A percentile compares a stretch with the other conserved stretches of the same genome.
These are phyloP conservation scores for Suhomyces kunorum DNA, from an alignment of 1,139 yeast species.

Conservation along the genomic window DNA sequence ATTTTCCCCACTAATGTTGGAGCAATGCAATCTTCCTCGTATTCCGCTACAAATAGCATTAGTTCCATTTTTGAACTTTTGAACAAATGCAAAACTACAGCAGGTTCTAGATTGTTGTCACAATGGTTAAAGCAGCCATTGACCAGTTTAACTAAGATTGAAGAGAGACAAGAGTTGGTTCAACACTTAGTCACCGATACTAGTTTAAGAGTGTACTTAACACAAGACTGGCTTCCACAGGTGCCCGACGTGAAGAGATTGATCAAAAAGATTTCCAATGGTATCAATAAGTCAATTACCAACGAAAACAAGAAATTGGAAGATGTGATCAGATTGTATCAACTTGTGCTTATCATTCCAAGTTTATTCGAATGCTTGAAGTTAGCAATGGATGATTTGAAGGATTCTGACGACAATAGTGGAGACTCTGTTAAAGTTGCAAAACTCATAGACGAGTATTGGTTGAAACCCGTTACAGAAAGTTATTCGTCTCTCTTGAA, in stretches of 20 bases:
- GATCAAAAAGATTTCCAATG: constrained; percentile 57
- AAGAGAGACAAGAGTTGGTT: constrained; percentile 71
- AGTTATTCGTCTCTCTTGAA: constrained; percentile 57
- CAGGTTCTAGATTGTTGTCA: constrained; percentile 81
- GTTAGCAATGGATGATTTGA: constrained; percentile 35
- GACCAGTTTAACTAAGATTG: constrained; percentile 59
- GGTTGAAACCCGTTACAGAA: constrained; percentile 59
- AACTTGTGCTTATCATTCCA: constrained; percentile 71
- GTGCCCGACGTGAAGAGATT: constrained; percentile 84
- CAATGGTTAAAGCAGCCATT: constrained; percentile 98
- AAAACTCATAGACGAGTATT: constrained; percentile 47
- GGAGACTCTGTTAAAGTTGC: constrained; percentile 20
- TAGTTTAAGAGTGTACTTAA: constrained; percentile 62
- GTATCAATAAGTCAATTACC: constrained; percentile 39
- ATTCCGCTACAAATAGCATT: constrained; percentile 19
- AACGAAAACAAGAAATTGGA: constrained; percentile 59
- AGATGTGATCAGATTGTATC: constrained; percentile 89
- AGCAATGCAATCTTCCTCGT: constrained; percentile 45
- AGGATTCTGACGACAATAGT: constrained; percentile 17
- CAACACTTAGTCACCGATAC: constrained; percentile 71
- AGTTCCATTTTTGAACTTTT: constrained; percentile 75
- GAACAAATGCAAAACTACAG: constrained; percentile 82
- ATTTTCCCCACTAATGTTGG: constrained; percentile 60
- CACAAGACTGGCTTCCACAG: constrained; percentile 64
- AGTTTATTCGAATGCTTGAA: constrained; percentile 57